Evolutionary conservation across 495 filamentous ascomycete species (phyloP).

Genomic region (Penicillium goetzii): DNA sequence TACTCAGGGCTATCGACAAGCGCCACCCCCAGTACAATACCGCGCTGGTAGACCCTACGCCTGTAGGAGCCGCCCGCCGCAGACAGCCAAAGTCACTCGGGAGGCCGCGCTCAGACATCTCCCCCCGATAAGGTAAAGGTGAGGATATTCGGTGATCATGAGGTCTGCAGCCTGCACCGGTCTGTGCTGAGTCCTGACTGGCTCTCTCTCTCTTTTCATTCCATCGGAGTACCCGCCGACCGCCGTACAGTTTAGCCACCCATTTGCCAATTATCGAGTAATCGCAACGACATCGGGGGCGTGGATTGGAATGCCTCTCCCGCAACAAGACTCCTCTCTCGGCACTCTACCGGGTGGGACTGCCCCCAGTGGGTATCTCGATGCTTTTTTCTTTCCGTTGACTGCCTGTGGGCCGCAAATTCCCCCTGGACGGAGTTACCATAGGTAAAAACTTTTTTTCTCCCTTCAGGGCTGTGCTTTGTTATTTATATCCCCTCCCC

Average conservation of each 20-base stretch:
- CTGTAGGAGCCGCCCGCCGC: conserved; percentile 5
- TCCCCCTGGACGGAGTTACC: conserved; percentile 13
- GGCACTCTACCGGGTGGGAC: conserved; percentile 18
- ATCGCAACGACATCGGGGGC: conserved; percentile 22
- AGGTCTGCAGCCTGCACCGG: not conserved
- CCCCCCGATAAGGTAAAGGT: conserved; percentile 23
- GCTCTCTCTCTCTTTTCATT: conserved; percentile 11
- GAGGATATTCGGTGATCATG: conserved; percentile 27
- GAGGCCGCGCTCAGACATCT: conserved; percentile 9
- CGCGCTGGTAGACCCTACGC: not conserved
- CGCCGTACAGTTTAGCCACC: conserved; percentile 19
- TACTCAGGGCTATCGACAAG: not conserved
- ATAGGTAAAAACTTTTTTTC: conserved; percentile 6
- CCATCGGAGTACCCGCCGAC: not conserved
- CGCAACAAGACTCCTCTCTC: conserved; percentile 1
- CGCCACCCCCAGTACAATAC: not conserved
- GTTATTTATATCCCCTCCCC: conserved; percentile 35
- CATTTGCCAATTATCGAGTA: conserved; percentile 30
- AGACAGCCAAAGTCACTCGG: not conserved
- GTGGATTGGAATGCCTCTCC: not conserved
- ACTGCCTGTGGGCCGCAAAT: conserved; percentile 12
- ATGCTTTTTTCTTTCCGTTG: not conserved
- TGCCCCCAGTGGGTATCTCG: conserved; percentile 18
- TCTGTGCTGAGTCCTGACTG: conserved; percentile 18
- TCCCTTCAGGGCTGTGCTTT: conserved; percentile 6